Evolutionary conservation across 306 rosid genomes (phyloP), one percentile per base, ranked within the genome.

Genomic region (Inga oerstediana): DNA sequence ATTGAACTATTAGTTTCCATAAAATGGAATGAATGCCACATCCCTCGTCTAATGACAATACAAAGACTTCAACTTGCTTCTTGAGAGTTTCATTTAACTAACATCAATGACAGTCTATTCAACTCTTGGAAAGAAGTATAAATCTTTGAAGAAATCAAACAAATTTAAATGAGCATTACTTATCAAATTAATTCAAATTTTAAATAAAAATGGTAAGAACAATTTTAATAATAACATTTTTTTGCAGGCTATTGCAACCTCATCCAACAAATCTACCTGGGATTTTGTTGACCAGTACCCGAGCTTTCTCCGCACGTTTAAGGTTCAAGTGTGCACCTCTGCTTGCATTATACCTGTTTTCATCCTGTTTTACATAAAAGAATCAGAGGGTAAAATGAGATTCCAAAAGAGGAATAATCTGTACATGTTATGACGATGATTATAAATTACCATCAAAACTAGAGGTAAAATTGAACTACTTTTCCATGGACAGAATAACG

Each of bases 271-370:
- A 52, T 85, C 44, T 86, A 93, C 98, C 95, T 80, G 99, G 97
- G 84, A 97, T 94, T 87, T 97, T 97, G 87, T 94, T 97, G 80
- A 97, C 99, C 85, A 97, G 81, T 86, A 97, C 88, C 78, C 99
- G 91, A 67, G 99, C 98, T 85, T 91, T 97, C 88, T 97, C 99
- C 16, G 99, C 99, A 76, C 99, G 97, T 83, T 97, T 97, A 82
- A 97, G 97, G 90, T 92, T 97, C 80, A 97, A 82, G 88, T 97
- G 99, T n/a, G 99, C 99, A 69, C 99, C 99, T 87, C 99, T 90
- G 86, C 99, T 97, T 45, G 97, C 97, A 88, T 97, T 97, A 22
- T 97, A 97, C 89, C 99, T 97, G 90, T 97, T 97, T n/a, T 97
- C 97, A 79, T 97, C 99, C 99, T 97, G 94, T 87, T 88, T 87